Conservation (phyloP, 331 rosid species). For the Malus hybrid region DNA sequence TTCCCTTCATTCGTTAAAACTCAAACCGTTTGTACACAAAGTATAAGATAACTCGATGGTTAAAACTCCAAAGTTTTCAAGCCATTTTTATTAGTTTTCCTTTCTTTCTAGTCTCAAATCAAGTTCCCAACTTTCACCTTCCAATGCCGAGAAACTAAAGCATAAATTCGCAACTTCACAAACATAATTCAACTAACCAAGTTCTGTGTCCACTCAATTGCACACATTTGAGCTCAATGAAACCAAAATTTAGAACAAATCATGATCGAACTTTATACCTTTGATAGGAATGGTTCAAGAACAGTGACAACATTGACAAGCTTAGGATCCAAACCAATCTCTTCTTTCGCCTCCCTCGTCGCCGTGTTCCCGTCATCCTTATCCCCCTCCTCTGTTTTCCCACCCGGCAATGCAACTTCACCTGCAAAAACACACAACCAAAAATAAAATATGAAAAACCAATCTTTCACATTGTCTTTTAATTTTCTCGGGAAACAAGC, state of each 20-base stretch:
- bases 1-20: too few relatives aligned
- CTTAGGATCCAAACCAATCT: constrained; percentile 82
- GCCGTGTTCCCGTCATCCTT: constrained; percentile 84
- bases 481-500: constrained; percentile 5
- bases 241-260: not conserved
- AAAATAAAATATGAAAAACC: not conserved
- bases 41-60: too few relatives aligned
- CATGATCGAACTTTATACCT: constrained; percentile 35
- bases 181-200: not conserved
- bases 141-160: not conserved
- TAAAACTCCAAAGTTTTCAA: too few relatives aligned
- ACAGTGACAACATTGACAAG: constrained; percentile 66
- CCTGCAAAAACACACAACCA: constrained; percentile 35
- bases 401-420: constrained; percentile 92
- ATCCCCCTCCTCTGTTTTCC: constrained; percentile 87
- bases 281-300: constrained; percentile 86
- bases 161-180: not conserved
- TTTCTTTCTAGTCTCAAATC: not conserved
- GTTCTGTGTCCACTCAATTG: not conserved
- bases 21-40: too few relatives aligned
- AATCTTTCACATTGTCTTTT: not conserved
- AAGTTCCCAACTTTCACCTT: not conserved
- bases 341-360: constrained; percentile 82
- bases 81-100: too few relatives aligned
- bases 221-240: not conserved